phyloP scores from a whole-genome alignment of 2,329 filamentous ascomycete species.

The Clarireedia monteithiana region DNA sequence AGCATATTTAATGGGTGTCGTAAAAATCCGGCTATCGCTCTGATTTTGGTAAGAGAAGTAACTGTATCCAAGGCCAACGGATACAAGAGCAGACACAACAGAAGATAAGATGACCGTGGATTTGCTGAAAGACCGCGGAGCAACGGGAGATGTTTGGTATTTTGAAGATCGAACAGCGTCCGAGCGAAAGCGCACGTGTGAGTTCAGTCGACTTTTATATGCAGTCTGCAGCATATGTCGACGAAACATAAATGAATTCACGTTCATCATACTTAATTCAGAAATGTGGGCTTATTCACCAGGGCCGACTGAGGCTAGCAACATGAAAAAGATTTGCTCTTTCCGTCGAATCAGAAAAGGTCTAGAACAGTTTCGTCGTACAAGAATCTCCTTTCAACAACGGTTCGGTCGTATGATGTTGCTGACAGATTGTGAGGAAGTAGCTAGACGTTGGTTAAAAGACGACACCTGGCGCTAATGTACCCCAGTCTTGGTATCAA shows the following conservation, averaged over 20 bases:
- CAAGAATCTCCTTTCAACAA: no score
- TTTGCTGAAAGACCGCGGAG: constrained; percentile 1
- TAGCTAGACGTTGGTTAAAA: background rate
- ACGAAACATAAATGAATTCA: no score
- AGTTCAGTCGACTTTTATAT: background rate
- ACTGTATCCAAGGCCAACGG: background rate
- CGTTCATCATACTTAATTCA: no score
- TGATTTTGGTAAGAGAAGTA: background rate
- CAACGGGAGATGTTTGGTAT: background rate
- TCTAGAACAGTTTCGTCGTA: no score
- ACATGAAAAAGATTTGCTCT: no score
- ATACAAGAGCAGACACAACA: background rate
- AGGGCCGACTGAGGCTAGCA: no score
- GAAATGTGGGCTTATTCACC: no score
- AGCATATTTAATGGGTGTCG: constrained; percentile 5
- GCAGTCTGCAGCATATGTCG: no score
- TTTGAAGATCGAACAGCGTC: background rate
- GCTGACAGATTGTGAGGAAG: background rate
- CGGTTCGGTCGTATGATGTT: background rate
- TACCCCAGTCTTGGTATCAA: background rate
- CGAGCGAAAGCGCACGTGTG: background rate
- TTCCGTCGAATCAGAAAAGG: no score
- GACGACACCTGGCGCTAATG: background rate
- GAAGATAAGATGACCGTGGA: constrained; percentile 3
- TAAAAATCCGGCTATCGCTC: background rate